These are phyloP conservation scores for Fusarium continuum DNA, from an alignment of 2,329 filamentous ascomycete genomes.

Conservation along the genomic window DNA sequence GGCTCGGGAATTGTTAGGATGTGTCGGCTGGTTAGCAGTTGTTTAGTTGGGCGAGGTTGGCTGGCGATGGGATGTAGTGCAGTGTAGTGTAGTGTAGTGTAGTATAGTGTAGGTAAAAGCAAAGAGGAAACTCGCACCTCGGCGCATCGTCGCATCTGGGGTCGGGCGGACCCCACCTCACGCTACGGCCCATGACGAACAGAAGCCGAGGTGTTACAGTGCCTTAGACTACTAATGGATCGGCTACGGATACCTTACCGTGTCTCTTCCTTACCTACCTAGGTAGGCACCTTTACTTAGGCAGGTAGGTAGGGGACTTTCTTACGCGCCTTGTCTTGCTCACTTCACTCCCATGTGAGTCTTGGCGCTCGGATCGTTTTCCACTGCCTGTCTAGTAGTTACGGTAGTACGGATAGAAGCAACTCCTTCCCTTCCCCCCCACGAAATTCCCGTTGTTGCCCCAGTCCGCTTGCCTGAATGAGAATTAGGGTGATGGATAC, in stretches of 20 bases:
- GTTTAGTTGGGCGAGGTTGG: constrained; percentile 7
- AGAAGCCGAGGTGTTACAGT: constrained; percentile 38
- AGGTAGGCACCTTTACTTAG: too few species aligned
- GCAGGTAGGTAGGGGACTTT: not conserved
- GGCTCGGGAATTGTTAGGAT: not conserved
- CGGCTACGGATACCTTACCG: constrained; percentile 1
- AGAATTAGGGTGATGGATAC: not conserved
- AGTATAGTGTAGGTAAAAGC: constrained; percentile 11
- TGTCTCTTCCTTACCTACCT: not conserved
- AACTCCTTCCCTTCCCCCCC: not conserved
- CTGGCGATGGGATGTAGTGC: constrained; percentile 7
- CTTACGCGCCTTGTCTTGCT: not conserved
- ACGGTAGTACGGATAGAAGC: too few species aligned
- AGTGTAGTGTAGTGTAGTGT: too few species aligned
- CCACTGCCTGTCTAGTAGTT: not conserved
- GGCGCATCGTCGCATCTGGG: constrained; percentile 27
- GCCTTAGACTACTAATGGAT: too few species aligned
- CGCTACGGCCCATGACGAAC: constrained; percentile 33
- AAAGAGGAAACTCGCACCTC: constrained; percentile 25
- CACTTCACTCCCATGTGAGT: constrained; percentile 7
- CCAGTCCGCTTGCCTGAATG: constrained; percentile 2
- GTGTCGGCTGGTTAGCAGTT: not conserved
- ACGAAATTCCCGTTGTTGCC: not conserved
- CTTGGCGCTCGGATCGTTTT: not conserved
- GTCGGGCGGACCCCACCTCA: constrained; percentile 33